Evolutionary conservation across 345 rosid species (phyloP).

Genomic region (Syzygium oleosum): DNA sequence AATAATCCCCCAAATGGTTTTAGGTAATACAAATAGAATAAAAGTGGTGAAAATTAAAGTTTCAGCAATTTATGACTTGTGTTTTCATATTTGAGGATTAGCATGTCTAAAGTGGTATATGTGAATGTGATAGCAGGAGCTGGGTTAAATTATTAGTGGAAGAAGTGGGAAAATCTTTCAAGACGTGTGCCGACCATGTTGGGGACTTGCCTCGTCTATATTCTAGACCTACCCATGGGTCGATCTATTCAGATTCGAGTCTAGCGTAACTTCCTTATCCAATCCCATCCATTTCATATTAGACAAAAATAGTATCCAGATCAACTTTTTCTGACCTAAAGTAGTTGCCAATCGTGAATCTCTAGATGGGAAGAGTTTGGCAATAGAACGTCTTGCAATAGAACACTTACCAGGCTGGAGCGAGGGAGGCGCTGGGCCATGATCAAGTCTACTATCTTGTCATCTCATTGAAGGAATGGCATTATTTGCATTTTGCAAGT

Average conservation of each 20-base stretch:
- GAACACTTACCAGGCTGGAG: background rate
- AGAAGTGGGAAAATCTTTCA: background rate
- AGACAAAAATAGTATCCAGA: too few relatives aligned
- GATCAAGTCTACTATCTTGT: background rate
- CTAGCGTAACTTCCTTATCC: fast-evolving
- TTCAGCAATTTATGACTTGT: background rate
- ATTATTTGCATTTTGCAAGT: too few relatives aligned
- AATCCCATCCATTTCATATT: too few relatives aligned
- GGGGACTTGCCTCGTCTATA: background rate
- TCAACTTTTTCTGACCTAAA: background rate
- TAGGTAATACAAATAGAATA: background rate
- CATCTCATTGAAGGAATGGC: background rate
- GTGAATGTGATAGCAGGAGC: background rate
- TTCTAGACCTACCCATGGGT: background rate
- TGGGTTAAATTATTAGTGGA: background rate
- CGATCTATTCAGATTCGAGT: background rate
- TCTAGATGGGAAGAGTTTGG: background rate
- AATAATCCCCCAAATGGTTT: too few relatives aligned
- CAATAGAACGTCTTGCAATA: background rate
- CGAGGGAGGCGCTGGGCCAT: background rate
- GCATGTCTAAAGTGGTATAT: background rate
- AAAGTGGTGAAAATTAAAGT: background rate
- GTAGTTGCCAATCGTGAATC: background rate
- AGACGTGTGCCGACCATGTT: background rate
- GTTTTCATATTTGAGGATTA: too few relatives aligned